Evolutionary conservation across 225 moss, liverwort and hornwort genomes (phyloP).

Genomic region (Antitrichia curtipendula): DNA sequence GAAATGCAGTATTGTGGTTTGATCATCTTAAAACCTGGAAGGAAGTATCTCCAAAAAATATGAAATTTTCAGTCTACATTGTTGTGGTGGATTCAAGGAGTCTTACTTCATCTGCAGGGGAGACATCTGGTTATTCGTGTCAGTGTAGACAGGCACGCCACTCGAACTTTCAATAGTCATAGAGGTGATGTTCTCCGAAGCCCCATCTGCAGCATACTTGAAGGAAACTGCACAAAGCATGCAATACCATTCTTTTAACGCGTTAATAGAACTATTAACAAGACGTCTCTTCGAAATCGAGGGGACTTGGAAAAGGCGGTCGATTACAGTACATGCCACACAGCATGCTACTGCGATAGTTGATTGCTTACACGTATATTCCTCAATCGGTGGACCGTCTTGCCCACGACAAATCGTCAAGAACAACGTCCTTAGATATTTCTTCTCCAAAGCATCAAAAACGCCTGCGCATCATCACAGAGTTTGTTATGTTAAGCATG

Average conservation of each 20-base stretch:
- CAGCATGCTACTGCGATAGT: not conserved
- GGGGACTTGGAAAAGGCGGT: not conserved
- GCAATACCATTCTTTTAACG: not conserved
- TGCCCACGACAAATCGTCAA: not conserved
- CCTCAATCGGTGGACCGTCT: slow-evolving; percentile 1
- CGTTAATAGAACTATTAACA: not conserved
- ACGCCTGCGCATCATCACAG: not conserved
- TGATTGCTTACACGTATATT: not conserved
- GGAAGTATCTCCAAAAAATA: not conserved
- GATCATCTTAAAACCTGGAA: not conserved
- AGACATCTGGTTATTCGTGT: slow-evolving; percentile 3
- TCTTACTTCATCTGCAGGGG: slow-evolving; percentile 57
- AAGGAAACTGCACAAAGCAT: slow-evolving; percentile 43
- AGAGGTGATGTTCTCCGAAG: slow-evolving; percentile 15
- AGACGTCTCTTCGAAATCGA: not conserved
- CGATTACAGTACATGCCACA: not conserved
- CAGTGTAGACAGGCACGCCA: slow-evolving; percentile 17
- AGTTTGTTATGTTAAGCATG: not conserved
- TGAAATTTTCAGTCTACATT: not conserved
- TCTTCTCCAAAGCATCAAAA: slow-evolving; percentile 4
- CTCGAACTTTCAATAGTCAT: slow-evolving; percentile 40
- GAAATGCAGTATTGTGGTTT: not conserved
- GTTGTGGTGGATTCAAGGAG: not conserved
- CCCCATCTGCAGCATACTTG: slow-evolving; percentile 19
- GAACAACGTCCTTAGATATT: slow-evolving; percentile 1